phyloP scores from a whole-genome alignment of 495 filamentous ascomycete genomes.

The Lentithecium fluviatile region DNA sequence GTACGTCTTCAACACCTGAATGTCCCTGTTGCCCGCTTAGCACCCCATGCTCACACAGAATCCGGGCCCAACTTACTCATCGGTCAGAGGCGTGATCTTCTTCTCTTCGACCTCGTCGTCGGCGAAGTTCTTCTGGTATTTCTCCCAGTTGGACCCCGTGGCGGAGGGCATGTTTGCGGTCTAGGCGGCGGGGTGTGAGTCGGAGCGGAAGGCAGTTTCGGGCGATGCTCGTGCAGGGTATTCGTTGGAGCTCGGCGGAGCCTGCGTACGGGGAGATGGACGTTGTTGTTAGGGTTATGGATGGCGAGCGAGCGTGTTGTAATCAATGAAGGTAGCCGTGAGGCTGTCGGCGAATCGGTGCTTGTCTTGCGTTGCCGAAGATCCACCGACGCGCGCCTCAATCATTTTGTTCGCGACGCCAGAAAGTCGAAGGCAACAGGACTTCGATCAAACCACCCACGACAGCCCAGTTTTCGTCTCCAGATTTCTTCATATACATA shows the following conservation, averaged over 20 bases:
- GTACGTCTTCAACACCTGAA: slow-evolving; percentile 98
- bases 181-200: slow-evolving; percentile 38
- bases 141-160: slow-evolving; percentile 93
- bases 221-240: no score
- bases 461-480: slow-evolving; percentile 13
- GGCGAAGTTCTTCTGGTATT: slow-evolving; percentile 93
- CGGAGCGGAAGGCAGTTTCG: background rate
- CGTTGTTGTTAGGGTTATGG: slow-evolving; percentile 4
- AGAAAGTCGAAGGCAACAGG: slow-evolving; percentile 14
- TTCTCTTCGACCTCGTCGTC: slow-evolving; percentile 98
- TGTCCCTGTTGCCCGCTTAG: slow-evolving; percentile 65
- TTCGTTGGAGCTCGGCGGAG: background rate
- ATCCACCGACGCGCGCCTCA: slow-evolving; percentile 2
- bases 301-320: background rate
- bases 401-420: slow-evolving; percentile 1
- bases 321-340: background rate
- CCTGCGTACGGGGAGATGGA: background rate
- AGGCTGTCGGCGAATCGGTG: slow-evolving; percentile 11
- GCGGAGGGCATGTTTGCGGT: slow-evolving; percentile 71
- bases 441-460: slow-evolving; percentile 7
- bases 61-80: slow-evolving; percentile 67
- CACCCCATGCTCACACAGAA: background rate
- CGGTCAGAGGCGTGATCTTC: slow-evolving; percentile 95
- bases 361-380: background rate
- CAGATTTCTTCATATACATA: slow-evolving; percentile 6